These are phyloP conservation scores for Gossypium raimondii DNA, from an alignment of 345 rosid genomes.

Conservation along the genomic window DNA sequence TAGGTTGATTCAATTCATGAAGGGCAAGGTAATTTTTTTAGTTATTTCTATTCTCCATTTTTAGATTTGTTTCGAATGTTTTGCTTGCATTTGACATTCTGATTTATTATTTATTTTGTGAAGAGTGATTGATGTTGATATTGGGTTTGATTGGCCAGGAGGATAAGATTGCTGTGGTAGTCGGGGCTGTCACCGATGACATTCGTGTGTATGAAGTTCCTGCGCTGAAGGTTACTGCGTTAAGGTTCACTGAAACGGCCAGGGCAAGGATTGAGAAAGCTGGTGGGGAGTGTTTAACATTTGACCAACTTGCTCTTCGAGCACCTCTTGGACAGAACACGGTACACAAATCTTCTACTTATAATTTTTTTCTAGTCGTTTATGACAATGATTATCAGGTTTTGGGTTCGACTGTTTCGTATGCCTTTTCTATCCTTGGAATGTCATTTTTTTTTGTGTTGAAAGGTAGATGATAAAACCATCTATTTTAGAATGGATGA, in stretches of 20 bases:
- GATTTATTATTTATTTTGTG: neutral
- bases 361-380: neutral
- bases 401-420: neutral
- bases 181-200: constrained; percentile 84
- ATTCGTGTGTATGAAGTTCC: constrained; percentile 79
- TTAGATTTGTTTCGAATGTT: neutral
- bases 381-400: neutral
- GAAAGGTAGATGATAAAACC: neutral
- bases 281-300: constrained; percentile 91
- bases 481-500: neutral
- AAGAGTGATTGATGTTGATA: neutral
- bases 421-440: neutral
- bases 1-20: constrained; percentile 42
- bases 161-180: constrained; percentile 69
- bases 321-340: constrained; percentile 97
- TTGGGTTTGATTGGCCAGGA: constrained; percentile 37
- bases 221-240: constrained; percentile 66
- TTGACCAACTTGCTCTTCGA: constrained; percentile 84
- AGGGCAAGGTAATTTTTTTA: constrained; percentile 47
- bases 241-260: constrained; percentile 85
- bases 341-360: constrained; percentile 23
- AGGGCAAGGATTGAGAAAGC: constrained; percentile 96
- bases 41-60: neutral
- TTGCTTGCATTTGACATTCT: neutral
- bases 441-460: neutral